phyloP scores from a whole-genome alignment of 2,329 filamentous ascomycete species.

The Phialophora macrospora region DNA sequence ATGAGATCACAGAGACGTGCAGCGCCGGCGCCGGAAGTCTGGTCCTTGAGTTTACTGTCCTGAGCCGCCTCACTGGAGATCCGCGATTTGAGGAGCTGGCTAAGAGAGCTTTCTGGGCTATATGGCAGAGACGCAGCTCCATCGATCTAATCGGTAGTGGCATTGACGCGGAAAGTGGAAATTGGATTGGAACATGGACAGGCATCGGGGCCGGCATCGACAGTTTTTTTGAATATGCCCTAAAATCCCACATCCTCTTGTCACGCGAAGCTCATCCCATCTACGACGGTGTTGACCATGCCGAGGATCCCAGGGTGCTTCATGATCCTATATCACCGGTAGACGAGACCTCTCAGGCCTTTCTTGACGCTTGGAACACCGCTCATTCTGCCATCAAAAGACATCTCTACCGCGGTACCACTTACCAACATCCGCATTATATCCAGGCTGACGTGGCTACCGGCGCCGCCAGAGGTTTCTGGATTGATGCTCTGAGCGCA shows the following conservation, averaged over 20 bases:
- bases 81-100: slow-evolving; percentile 84
- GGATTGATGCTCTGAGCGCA: slow-evolving; percentile 94
- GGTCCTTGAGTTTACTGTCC: slow-evolving; percentile 87
- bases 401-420: slow-evolving; percentile 79
- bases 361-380: slow-evolving; percentile 80
- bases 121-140: slow-evolving; percentile 86
- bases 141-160: slow-evolving; percentile 89
- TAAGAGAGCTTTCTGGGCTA: slow-evolving; percentile 93
- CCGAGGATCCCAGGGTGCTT: slow-evolving; percentile 64
- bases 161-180: slow-evolving; percentile 86
- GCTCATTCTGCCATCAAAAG: slow-evolving; percentile 86
- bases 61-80: slow-evolving; percentile 87
- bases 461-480: slow-evolving; percentile 84
- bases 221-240: slow-evolving; percentile 97
- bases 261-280: slow-evolving; percentile 66
- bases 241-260: slow-evolving; percentile 90
- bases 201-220: slow-evolving; percentile 96
- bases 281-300: slow-evolving; percentile 47
- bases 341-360: slow-evolving; percentile 75
- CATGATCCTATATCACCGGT: slow-evolving; percentile 67
- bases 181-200: slow-evolving; percentile 87
- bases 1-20: slow-evolving; percentile 92
- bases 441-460: slow-evolving; percentile 87
- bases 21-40: slow-evolving; percentile 95
- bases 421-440: slow-evolving; percentile 86